Base-by-base conservation (phyloP, 2,329 filamentous ascomycete species). In the Talaromyces verruculosus region DNA sequence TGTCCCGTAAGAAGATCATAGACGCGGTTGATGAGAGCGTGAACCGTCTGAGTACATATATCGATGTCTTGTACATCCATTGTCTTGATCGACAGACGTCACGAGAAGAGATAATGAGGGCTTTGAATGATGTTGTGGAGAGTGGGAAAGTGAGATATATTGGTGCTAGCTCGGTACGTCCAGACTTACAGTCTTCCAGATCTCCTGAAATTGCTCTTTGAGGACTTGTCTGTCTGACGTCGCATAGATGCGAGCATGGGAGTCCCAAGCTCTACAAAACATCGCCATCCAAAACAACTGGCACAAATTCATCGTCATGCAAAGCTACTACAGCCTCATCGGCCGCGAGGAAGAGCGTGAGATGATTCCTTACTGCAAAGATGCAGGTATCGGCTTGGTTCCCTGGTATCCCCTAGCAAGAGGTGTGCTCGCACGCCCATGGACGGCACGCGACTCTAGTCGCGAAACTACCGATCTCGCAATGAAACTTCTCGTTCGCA, bases 1-100 rank as follows among this genome's bases (percentile, higher is more conserved):
- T 90, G 30, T 86, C 83, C 41, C 79, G 89, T 43, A 88, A 87
- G 72, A 85, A 88, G 69, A 88, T 91, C 70, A 84, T 90, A 68
- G 84, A 88, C 69, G 86, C 87, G 0, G 88, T 91, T 2, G 84
- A 90, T 60, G 81, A 78, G 63, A 87, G 84, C 68, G 74, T 88
- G 43, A 63, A 78, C 70, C 76, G 79, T 19, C 75, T 89, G 1
- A 81, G 83, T 0, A 80, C 84, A 0, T 81, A 82, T 61, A 82
- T 88, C 65, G 87, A 88, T 69, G 77, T 88, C 25, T 82, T 84
- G 69, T 85, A 86, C 68, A 77, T 83, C 59, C 84, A 87, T 68
- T 80, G 85, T 1, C 68, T 84, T 15, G 82, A 85, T 60, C 74
- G 76, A 2, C 76, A 80, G n/a, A 82, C 80, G 0, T 83, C 84